A percentile compares a stretch with the other conserved stretches of the same genome.
phyloP scores from a whole-genome alignment of 768 basidiomycete genomes.

The Termitomyces sp. region DNA sequence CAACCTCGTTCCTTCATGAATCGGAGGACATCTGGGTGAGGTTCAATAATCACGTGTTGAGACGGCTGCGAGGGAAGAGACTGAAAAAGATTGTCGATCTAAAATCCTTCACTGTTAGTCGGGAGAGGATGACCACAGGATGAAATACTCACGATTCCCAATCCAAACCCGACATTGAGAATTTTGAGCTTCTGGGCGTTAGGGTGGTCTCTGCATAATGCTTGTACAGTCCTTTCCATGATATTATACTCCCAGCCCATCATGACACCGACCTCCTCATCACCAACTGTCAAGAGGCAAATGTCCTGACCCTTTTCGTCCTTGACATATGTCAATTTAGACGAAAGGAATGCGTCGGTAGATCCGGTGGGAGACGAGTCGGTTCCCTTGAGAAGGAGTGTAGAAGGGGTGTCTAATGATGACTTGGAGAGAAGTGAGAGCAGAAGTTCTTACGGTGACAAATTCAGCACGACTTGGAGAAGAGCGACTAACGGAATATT shows the following conservation, averaged over 20 bases:
- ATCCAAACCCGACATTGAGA: constrained; percentile 90
- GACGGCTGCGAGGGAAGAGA: constrained; percentile 52
- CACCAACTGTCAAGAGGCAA: constrained; percentile 62
- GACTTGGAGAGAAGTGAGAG: constrained; percentile 55
- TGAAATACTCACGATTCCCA: constrained; percentile 71
- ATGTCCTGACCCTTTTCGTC: constrained; percentile 81
- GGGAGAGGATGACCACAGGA: neutral
- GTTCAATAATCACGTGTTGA: constrained; percentile 88
- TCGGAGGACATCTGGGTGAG: constrained; percentile 87
- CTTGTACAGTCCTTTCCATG: constrained; percentile 78
- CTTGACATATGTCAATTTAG: constrained; percentile 61
- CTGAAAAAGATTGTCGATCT: constrained; percentile 89
- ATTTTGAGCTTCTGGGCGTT: constrained; percentile 54
- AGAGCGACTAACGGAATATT: constrained; percentile 12
- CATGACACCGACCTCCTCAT: constrained; percentile 94
- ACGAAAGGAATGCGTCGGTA: constrained; percentile 66
- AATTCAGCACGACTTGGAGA: constrained; percentile 6
- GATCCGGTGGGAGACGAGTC: constrained; percentile 62
- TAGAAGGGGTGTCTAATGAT: constrained; percentile 28
- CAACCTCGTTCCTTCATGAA: constrained; percentile 78
- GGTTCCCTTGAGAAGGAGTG: constrained; percentile 41
- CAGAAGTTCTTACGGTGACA: constrained; percentile 55
- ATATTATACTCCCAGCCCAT: constrained; percentile 97
- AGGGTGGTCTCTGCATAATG: constrained; percentile 54
- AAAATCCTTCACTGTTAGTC: constrained; percentile 6